Evolutionary conservation across 768 basidiomycete genomes (phyloP), one percentile per base, ranked within the genome.

Genomic region (Russula earlei): DNA sequence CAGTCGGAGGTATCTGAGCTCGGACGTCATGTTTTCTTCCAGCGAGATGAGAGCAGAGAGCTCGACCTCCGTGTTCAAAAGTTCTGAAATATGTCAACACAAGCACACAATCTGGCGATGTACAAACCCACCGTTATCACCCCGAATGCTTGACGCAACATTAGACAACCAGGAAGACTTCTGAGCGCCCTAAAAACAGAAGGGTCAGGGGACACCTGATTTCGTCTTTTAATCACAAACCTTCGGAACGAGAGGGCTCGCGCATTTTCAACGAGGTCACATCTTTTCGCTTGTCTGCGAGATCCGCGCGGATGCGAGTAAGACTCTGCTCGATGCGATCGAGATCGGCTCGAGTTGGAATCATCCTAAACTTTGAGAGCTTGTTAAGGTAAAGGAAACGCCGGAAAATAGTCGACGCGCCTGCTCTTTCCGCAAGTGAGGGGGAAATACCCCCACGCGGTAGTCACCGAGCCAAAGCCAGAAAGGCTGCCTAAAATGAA

Each of bases 401-500:
- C 3, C 4, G 11, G 9, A 8, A 34, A 34, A 19, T 27, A 38
- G 25, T 20, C 33, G 37, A 61, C 64, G 22, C 52, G 67, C 70
- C 62, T 68, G 8, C 31, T 33, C 7, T 48, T 62, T 4, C 68
- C 62, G 6, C 70, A 71, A 17, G 73, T 61, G 36, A 71, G 66
- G 0, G 81, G 81, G 12, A 84, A 66, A 63, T 76, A 81, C 5
- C 68, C 70, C 85, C 86, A 87, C 0, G 81, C 77, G 44, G 78
- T 83, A 59, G 76, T 81, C 46, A 86, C 74, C 3, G 87, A 83
- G 59, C 88, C 88, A 58, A 88, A 85, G 0, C 90, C 90, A 0
- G 89, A 88, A 5, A 92, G 73, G 3, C 83, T 65, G 5, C 90
- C 90, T n/a, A 92, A 81, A 54, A 90, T 78, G 29, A 83, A 74